Evolutionary conservation across 2,329 filamentous ascomycete genomes (phyloP), one percentile per base, ranked within the genome.

Genomic region (Pseudogymnoascus sp.): DNA sequence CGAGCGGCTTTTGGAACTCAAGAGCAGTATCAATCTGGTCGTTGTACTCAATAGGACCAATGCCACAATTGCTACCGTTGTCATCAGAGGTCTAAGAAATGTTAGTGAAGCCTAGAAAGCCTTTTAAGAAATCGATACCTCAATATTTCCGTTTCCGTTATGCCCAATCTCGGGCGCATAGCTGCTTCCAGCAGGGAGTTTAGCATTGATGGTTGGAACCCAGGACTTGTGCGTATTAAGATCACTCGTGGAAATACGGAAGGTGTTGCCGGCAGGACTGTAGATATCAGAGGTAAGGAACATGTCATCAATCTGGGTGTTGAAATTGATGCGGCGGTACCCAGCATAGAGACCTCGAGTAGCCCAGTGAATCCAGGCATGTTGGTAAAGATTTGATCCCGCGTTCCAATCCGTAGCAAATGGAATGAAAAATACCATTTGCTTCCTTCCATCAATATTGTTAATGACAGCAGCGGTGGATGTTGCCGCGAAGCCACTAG

Each of bases 311-410:
- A 87, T 80, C 68, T 70, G 67, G 18, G 64, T 70, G 35, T 63
- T 67, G 2, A 71, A 65, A 37, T 67, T 63, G 69, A 63, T 52
- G 35, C 70, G 68, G 35, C 69, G 65, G 61, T 66, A 69, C 49
- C 67, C 67, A 12, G 69, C 66, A 63, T 73, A 82, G 7, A 86
- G 71, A 38, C 84, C 84, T 65, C 83, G 78, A 4, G 84, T 86
- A 35, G 84, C 70, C 84, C 83, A 87, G 67, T 80, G 80, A 64
- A 87, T 86, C 78, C 81, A 86, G 9, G 83, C 77, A 72, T 87
- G 84, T 72, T 86, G 83, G 59, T 86, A 71, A 68, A 79, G 84
- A 71, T 79, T 85, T 67, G 81, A 83, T 2, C 83, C 80, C 12
- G 78, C 67, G 64, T 71, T 74, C 77, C 76, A 78, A 60, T 75